A percentile compares a stretch with the other conserved stretches of the same genome.
Evolutionary conservation across 2,329 filamentous ascomycete species (phyloP).

Genomic region (Ophidiomyces ophidiicola): DNA sequence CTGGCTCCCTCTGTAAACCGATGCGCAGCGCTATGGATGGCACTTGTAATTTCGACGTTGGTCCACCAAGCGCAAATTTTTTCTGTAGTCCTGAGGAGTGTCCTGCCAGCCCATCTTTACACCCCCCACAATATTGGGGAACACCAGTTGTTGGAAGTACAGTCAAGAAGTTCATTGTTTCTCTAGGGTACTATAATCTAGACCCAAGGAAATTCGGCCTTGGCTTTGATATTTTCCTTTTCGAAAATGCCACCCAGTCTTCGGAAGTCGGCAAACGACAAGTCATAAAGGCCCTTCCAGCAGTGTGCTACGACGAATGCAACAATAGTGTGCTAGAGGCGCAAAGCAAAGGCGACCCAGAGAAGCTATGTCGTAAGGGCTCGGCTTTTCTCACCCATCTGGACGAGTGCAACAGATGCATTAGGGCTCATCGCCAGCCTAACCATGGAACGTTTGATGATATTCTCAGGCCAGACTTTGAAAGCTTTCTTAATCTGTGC

Average conservation of each 20-base stretch:
- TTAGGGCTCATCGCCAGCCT: conserved; percentile 20
- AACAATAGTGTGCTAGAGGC: conserved; percentile 40
- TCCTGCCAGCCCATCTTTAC: conserved; percentile 24
- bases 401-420: conserved; percentile 35
- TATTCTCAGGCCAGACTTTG: conserved; percentile 28
- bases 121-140: conserved; percentile 21
- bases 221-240: conserved; percentile 49
- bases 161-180: conserved; percentile 39
- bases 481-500: conserved; percentile 41
- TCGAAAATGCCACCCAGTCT: conserved; percentile 17
- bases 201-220: conserved; percentile 51
- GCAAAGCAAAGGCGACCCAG: conserved; percentile 37
- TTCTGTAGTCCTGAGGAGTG: conserved; percentile 32
- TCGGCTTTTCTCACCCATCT: conserved; percentile 36
- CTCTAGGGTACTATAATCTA: conserved; percentile 52
- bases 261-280: conserved; percentile 26
- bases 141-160: conserved; percentile 17
- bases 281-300: conserved; percentile 28
- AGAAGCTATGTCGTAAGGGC: conserved; percentile 33
- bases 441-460: not conserved
- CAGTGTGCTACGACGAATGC: conserved; percentile 43
- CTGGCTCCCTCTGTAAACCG: conserved; percentile 33
- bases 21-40: conserved; percentile 20
- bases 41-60: conserved; percentile 31
- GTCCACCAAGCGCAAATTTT: conserved; percentile 30